Evolutionary conservation across 306 rosid genomes (phyloP).

Genomic region (Myrica gale): DNA sequence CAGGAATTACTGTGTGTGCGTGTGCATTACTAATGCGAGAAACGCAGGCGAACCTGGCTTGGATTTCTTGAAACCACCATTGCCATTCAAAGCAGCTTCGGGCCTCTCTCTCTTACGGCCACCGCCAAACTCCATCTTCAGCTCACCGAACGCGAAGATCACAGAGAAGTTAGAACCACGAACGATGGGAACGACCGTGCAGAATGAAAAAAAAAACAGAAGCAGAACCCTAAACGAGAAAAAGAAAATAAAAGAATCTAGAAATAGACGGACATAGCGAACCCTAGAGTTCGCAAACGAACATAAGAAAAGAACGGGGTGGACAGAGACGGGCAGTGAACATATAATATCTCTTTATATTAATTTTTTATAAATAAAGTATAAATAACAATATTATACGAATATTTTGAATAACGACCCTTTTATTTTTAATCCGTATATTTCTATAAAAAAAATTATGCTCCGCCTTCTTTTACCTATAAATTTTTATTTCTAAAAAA

Average conservation of each 20-base stretch:
- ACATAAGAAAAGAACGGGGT: neutral
- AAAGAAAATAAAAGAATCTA: neutral
- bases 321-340: neutral
- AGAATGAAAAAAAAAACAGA: neutral
- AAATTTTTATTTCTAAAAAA: too few relatives aligned
- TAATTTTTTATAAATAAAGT: too few relatives aligned
- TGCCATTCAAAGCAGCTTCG: constrained; percentile 63
- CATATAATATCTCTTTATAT: neutral
- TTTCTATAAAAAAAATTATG: too few relatives aligned
- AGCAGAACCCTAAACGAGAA: constrained; percentile 2
- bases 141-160: neutral
- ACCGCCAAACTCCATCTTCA: constrained; percentile 49
- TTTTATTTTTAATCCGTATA: too few relatives aligned
- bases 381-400: too few relatives aligned
- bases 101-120: constrained; percentile 66
- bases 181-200: neutral
- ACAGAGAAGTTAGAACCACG: neutral
- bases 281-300: constrained; percentile 30
- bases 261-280: neutral
- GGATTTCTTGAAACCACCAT: constrained; percentile 68
- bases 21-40: neutral
- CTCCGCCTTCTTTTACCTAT: too few relatives aligned
- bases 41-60: constrained; percentile 48
- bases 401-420: too few relatives aligned
- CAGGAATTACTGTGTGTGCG: too few relatives aligned